Evolutionary conservation across 805 yeast genomes (phyloP), one percentile per base, ranked within the genome.

Genomic region (Kurtzmaniella cleridarum): DNA sequence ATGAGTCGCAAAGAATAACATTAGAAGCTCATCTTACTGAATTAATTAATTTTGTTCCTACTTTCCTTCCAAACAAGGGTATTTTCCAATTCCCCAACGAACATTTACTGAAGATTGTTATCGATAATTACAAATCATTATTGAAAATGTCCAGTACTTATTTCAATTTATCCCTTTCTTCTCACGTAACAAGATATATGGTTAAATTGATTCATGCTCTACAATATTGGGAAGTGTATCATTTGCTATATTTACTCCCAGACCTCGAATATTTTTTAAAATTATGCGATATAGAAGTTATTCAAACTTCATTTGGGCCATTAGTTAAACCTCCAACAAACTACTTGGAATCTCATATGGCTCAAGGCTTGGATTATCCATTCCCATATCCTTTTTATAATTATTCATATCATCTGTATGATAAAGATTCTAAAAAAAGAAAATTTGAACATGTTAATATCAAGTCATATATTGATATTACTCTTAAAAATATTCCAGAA

Each of bases 371-470:
- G 36, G 68, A 64, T 39, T 69, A 63, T 42, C 71, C 73, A 17
- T 66, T 63, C 41, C 74, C 74, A 5, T 69, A 60, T 41, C 73
- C 74, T 27, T 69, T 66, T 41, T 69, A 68, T 50, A 68, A 68
- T 39, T 69, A 57, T 47, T 66, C 72, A 5, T 67, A 64, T 47
- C 74, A 69, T 43, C 49, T 65, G 3, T 49, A 62, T 31, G 32
- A 36, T 7, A 56, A 60, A 31, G 48, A 50, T 14, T 46, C 55
- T 5, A 51, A 52, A 9, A 49, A 50, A 14, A 49, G 45, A 16
- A 66, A 66, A 41, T 51, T 55, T 34, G 35, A 49, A 5, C 45
- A 42, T 17, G 46, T 68, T 5, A 39, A 54, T 5, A 59, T 68
- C 35, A 51, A 42, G 14, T 66, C 71, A 1, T 67, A 67, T 47